Evolutionary conservation across 2,329 filamentous ascomycete genomes (phyloP).

Genomic region (Colletotrichum cordylinicola): DNA sequence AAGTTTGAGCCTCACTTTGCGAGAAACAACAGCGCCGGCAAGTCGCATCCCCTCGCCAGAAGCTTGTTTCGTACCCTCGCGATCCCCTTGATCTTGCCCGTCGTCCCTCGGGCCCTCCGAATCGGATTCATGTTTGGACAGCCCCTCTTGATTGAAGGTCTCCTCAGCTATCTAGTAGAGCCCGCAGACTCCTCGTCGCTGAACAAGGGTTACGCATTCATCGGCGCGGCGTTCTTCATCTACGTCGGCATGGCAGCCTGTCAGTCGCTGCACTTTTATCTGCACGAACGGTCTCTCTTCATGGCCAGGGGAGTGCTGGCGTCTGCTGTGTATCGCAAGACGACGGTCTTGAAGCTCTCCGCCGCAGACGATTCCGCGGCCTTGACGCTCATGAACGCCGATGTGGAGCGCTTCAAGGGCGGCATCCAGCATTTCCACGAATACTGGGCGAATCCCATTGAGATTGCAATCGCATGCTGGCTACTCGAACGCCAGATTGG

Average conservation of each 20-base stretch:
- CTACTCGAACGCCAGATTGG: slow-evolving; percentile 45
- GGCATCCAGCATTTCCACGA: slow-evolving; percentile 43
- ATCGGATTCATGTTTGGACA: slow-evolving; percentile 42
- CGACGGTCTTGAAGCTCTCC: slow-evolving; percentile 33
- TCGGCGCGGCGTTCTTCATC: slow-evolving; percentile 44
- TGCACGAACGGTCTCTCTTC: slow-evolving; percentile 34
- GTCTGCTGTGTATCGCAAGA: slow-evolving; percentile 38
- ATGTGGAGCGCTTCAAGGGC: slow-evolving; percentile 46
- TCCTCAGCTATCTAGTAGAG: slow-evolving; percentile 32
- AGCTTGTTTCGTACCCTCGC: slow-evolving; percentile 32
- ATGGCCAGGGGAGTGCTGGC: slow-evolving; percentile 39
- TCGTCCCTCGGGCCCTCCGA: slow-evolving; percentile 35
- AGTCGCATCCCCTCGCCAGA: slow-evolving; percentile 31
- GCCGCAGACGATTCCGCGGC: slow-evolving; percentile 43
- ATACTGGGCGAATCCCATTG: slow-evolving; percentile 43
- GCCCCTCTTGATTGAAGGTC: slow-evolving; percentile 41
- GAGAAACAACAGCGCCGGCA: slow-evolving; percentile 6
- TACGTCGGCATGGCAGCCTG: slow-evolving; percentile 47
- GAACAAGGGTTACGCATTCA: slow-evolving; percentile 44
- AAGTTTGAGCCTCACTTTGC: background rate
- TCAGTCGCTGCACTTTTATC: slow-evolving; percentile 44
- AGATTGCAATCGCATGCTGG: slow-evolving; percentile 51
- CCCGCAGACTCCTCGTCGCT: slow-evolving; percentile 19
- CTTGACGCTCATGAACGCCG: slow-evolving; percentile 53
- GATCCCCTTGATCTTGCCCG: slow-evolving; percentile 36